These are phyloP conservation scores for Acanthamoeba triangularis DNA, from an alignment of 208 protist genomes.

Conservation along the genomic window DNA sequence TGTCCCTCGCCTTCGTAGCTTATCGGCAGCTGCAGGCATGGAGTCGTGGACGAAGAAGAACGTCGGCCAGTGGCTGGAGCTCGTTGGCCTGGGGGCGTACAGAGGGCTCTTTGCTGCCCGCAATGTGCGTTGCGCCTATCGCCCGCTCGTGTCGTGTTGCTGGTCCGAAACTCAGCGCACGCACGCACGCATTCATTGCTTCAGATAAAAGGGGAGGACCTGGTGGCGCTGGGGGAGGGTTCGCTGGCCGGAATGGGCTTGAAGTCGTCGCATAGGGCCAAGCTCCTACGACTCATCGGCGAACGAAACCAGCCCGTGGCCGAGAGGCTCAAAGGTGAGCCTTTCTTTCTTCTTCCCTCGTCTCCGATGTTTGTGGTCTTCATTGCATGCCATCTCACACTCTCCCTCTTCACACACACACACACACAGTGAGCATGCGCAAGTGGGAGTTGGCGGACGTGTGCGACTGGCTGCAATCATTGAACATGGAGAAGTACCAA, in stretches of 20 bases:
- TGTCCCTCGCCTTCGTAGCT: neutral
- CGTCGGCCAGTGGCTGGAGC: constrained; percentile 27
- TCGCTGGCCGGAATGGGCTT: neutral
- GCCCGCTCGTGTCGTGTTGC: neutral
- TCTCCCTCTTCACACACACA: neutral
- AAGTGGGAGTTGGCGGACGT: constrained; percentile 30
- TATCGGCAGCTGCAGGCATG: neutral
- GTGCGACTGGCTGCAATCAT: constrained; percentile 13
- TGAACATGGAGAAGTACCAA: neutral
- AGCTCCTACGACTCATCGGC: neutral
- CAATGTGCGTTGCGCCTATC: neutral
- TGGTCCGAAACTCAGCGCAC: neutral
- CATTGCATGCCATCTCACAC: no score
- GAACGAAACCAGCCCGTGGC: neutral
- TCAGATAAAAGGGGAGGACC: neutral
- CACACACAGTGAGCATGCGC: neutral
- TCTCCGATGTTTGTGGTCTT: no score
- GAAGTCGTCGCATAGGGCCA: neutral
- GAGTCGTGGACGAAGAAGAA: constrained; percentile 1
- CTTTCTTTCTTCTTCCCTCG: neutral
- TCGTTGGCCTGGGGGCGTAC: neutral
- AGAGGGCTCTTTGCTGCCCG: constrained; percentile 27
- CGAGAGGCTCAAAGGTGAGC: neutral
- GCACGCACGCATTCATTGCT: no score
- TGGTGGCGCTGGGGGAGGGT: neutral